A percentile compares a stretch with the other conserved stretches of the same genome.
Conservation (phyloP, 2,329 filamentous ascomycete genomes). For the Penicillium sp. region DNA sequence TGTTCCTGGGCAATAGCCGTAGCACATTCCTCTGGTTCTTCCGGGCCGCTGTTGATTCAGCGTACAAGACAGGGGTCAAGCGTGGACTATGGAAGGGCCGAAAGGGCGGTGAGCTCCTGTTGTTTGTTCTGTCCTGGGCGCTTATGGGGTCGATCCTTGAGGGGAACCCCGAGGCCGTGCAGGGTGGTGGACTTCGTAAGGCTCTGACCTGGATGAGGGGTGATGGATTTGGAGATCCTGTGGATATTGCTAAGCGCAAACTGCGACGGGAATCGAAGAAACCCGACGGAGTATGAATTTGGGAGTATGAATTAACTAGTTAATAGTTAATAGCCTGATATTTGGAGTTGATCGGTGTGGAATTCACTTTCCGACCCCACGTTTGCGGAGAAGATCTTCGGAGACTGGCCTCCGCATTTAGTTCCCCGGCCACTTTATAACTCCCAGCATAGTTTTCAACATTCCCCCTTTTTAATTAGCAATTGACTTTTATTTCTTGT, state of each 20-base stretch:
- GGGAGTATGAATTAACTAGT: not conserved
- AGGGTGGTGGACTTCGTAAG: slow-evolving; percentile 67
- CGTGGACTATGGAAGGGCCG: slow-evolving; percentile 81
- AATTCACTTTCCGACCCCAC: slow-evolving; percentile 25
- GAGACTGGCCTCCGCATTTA: slow-evolving; percentile 21
- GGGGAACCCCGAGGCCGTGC: slow-evolving; percentile 65
- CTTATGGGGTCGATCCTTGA: slow-evolving; percentile 77
- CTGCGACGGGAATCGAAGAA: slow-evolving; percentile 32
- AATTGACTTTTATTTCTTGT: not conserved
- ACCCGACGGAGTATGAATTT: slow-evolving; percentile 6
- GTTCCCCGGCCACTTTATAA: not conserved
- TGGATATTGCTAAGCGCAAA: slow-evolving; percentile 46
- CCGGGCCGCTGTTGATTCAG: slow-evolving; percentile 73
- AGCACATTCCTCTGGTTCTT: slow-evolving; percentile 76
- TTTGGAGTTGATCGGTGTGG: slow-evolving; percentile 7
- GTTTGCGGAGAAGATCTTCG: slow-evolving; percentile 14
- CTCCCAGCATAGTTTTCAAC: not conserved
- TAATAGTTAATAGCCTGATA: not conserved
- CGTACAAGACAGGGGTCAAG: slow-evolving; percentile 96
- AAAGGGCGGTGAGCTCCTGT: slow-evolving; percentile 76
- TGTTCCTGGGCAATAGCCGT: slow-evolving; percentile 60
- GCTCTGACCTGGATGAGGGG: slow-evolving; percentile 71
- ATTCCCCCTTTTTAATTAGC: not conserved
- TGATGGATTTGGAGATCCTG: slow-evolving; percentile 72
- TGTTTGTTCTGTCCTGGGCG: slow-evolving; percentile 78